Evolutionary conservation across 2,329 filamentous ascomycete genomes (phyloP).

Genomic region (Xylaria sp.): DNA sequence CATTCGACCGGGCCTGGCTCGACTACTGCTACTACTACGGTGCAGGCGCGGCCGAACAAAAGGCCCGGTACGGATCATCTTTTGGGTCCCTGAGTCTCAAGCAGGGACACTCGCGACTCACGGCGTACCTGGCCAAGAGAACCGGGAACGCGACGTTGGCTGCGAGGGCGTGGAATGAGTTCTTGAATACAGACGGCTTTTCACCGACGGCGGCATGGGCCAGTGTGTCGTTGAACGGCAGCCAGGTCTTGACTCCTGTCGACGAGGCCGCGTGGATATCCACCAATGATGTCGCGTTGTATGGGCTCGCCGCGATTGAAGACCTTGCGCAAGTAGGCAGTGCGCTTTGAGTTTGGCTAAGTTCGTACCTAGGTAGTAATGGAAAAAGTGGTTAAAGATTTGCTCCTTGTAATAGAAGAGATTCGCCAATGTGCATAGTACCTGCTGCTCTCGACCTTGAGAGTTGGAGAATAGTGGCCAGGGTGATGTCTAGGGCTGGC

Average conservation of each 20-base stretch:
- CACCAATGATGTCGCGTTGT: conserved; percentile 62
- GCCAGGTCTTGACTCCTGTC: conserved; percentile 52
- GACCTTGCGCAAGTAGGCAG: conserved; percentile 52
- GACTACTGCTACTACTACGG: conserved; percentile 66
- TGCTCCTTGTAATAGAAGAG: too few species aligned
- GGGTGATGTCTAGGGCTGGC: too few species aligned
- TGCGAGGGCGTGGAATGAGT: conserved; percentile 59
- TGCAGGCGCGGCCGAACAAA: conserved; percentile 56
- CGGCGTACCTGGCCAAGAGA: conserved; percentile 57
- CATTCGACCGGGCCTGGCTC: conserved; percentile 61
- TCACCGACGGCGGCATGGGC: conserved; percentile 45
- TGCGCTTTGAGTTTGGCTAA: conserved; percentile 33
- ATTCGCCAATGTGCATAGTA: too few species aligned
- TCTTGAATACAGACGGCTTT: conserved; percentile 55
- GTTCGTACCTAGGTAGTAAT: too few species aligned
- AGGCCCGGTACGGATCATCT: conserved; percentile 55
- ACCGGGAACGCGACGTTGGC: conserved; percentile 54
- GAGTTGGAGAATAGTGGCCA: too few species aligned
- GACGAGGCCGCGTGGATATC: conserved; percentile 63
- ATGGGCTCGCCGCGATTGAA: conserved; percentile 63
- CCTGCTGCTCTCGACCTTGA: too few species aligned
- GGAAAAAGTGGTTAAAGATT: too few species aligned
- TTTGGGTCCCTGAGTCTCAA: conserved; percentile 55
- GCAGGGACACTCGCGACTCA: conserved; percentile 64
- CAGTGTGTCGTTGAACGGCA: conserved; percentile 48